Evolutionary conservation across 805 yeast genomes (phyloP), one percentile per base, ranked within the genome.

Genomic region (Saturnispora sekii): DNA sequence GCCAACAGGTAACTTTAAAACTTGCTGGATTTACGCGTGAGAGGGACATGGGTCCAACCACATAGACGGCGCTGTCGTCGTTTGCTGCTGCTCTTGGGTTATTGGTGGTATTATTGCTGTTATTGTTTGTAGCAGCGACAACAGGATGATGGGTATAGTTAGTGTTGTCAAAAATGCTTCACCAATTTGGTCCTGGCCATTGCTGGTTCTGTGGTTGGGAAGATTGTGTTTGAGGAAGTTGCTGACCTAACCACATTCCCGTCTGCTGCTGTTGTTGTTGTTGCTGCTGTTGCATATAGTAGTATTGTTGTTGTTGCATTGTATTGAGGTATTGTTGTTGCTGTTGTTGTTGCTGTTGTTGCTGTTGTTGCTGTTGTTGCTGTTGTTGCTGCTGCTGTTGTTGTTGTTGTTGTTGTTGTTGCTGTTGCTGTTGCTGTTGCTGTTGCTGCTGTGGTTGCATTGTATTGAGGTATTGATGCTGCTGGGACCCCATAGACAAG

Each of bases 331-430:
- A n/a, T 26, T 28, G 44, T 35, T 29, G 34, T 4, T 15, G 39
- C 16, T 16, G 32, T n/a, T 43, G 41, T 7, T 26, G 35, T 31
- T 38, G 41, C 16, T 38, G 41, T 15, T 28, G 44, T 12, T 32
- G 41, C 15, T 37, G 41, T 28, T 32, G 37, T 15, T 42, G 44
- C 17, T 31, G 32, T 9, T 36, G 39, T 30, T 35, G 45, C 31
- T 47, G 53, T 28, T 46, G 52, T 40, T 47, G 53, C 21, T 47
- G 53, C 31, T 30, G 35, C 32, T 45, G 39, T 21, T 35, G 38
- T 12, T 44, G 58, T 51, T 45, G 53, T 47, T 38, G 48, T 46
- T 48, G 38, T 35, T 31, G 44, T n/a, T 43, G 50, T 46, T 36
- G 47, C 47, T 48, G 35, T 33, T 32, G 40, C n/a, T 43, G 51